These are phyloP conservation scores for Podila horticola DNA, from an alignment of 192 early-diverging fungal species.

Conservation along the genomic window DNA sequence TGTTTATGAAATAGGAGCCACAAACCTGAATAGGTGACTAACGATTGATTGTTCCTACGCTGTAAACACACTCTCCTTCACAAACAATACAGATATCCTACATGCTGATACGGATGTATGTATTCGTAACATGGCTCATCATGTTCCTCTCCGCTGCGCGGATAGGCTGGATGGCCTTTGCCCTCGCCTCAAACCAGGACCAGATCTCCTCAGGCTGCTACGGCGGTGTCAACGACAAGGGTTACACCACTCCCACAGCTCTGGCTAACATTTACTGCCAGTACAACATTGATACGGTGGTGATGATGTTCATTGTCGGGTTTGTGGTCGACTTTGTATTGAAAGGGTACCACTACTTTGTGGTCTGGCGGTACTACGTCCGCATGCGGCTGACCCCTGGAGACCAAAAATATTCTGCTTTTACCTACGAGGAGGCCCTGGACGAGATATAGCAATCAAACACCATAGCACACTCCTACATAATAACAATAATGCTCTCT, in stretches of 20 bases:
- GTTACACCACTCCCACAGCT: slow-evolving; percentile 23
- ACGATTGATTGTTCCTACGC: too few species aligned
- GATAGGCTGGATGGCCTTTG: slow-evolving; percentile 45
- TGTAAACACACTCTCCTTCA: not conserved
- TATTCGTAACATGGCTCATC: slow-evolving; percentile 34
- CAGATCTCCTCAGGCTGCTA: slow-evolving; percentile 25
- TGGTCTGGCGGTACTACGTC: slow-evolving; percentile 48
- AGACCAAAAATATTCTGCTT: slow-evolving; percentile 19
- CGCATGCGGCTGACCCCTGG: slow-evolving; percentile 42
- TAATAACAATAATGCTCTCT: too few species aligned
- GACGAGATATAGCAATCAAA: slow-evolving; percentile 19
- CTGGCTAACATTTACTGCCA: slow-evolving; percentile 41
- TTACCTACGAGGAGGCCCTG: slow-evolving; percentile 37
- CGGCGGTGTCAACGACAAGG: slow-evolving; percentile 42
- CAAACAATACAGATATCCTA: slow-evolving; percentile 30
- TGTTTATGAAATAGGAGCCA: too few species aligned
- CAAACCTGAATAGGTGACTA: too few species aligned
- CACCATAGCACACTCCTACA: too few species aligned
- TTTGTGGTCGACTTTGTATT: slow-evolving; percentile 42
- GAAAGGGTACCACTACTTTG: slow-evolving; percentile 51
- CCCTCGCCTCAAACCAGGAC: slow-evolving; percentile 28
- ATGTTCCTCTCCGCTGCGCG: slow-evolving; percentile 25
- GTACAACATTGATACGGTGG: slow-evolving; percentile 25
- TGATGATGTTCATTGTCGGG: slow-evolving; percentile 38
- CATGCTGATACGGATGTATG: slow-evolving; percentile 47